Conservation (phyloP, 495 filamentous ascomycete genomes). For the Chaetomidium leptoderma region DNA sequence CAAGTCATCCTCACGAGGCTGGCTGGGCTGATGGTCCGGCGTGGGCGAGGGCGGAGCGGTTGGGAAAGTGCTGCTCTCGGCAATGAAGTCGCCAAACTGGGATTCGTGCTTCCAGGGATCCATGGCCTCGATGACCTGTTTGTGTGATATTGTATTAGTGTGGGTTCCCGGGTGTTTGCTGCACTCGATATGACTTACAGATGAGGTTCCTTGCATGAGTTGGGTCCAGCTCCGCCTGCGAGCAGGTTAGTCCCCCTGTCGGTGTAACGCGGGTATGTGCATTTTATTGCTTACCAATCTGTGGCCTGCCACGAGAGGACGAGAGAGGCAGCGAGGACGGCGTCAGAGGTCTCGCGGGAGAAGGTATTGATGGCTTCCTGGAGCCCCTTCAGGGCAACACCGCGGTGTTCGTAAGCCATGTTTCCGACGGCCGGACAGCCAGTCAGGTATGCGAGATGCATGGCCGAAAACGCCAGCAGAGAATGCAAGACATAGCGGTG, state of each 20-base stretch:
- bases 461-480: slow-evolving; percentile 83
- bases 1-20: slow-evolving; percentile 63
- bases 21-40: slow-evolving; percentile 53
- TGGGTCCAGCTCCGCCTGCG: slow-evolving; percentile 84
- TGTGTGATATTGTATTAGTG: slow-evolving; percentile 29
- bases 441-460: slow-evolving; percentile 83
- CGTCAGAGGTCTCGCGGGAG: slow-evolving; percentile 82
- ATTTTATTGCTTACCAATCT: slow-evolving; percentile 73
- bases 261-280: slow-evolving; percentile 28
- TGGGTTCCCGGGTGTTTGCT: slow-evolving; percentile 2
- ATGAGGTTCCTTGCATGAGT: slow-evolving; percentile 85
- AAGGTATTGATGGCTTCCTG: slow-evolving; percentile 83
- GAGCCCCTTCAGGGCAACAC: slow-evolving; percentile 77
- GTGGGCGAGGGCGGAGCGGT: slow-evolving; percentile 57
- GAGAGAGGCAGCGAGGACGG: slow-evolving; percentile 86
- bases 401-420: slow-evolving; percentile 81
- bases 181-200: slow-evolving; percentile 49
- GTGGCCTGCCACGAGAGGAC: slow-evolving; percentile 94
- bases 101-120: slow-evolving; percentile 88
- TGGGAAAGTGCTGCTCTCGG: slow-evolving; percentile 64
- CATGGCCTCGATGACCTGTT: slow-evolving; percentile 82
- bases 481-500: slow-evolving; percentile 90
- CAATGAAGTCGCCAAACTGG: slow-evolving; percentile 76
- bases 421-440: slow-evolving; percentile 75
- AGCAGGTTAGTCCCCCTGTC: slow-evolving; percentile 32